Percentiles rank a stretch among this genome's conserved stretches.
Conservation (phyloP, 2,329 filamentous ascomycete genomes). For the Nakataea oryzae region DNA sequence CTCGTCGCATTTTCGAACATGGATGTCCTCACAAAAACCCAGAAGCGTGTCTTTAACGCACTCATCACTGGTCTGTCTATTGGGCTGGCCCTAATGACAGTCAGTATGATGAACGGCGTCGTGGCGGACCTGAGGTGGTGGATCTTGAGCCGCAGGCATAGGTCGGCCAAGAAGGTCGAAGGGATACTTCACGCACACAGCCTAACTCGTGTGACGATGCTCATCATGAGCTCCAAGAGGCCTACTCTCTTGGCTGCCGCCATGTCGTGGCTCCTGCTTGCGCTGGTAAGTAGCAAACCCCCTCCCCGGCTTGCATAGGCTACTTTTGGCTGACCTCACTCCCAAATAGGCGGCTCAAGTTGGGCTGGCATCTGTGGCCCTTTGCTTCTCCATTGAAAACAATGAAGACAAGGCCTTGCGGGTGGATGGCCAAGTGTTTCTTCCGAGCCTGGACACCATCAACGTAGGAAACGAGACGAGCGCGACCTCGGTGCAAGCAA, state of each 20-base stretch:
- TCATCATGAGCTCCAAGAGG: conserved; percentile 1
- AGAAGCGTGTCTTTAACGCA: conserved; percentile 22
- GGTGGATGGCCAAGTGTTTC: conserved; percentile 20
- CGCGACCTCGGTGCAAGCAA: conserved; percentile 7
- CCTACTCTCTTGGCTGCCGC: not conserved
- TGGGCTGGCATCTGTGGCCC: conserved; percentile 20
- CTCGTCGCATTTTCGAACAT: not conserved
- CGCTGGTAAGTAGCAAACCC: not conserved
- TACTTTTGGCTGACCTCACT: not conserved
- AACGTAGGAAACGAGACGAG: not conserved
- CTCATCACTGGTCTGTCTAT: conserved; percentile 33
- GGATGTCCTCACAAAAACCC: not conserved
- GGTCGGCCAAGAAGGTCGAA: conserved; percentile 26
- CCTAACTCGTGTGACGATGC: not conserved
- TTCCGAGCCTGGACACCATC: conserved; percentile 24
- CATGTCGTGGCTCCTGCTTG: not conserved
- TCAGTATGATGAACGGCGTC: conserved; percentile 30
- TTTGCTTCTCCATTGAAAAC: conserved; percentile 30
- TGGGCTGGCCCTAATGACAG: conserved; percentile 27
- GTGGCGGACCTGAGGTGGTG: conserved; percentile 34
- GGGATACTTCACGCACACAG: conserved; percentile 1
- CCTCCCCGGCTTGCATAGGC: not conserved
- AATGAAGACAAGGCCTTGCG: conserved; percentile 22
- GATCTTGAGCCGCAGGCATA: conserved; percentile 25
- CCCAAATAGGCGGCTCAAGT: not conserved